Evolutionary conservation across 1,139 yeast species (phyloP), one percentile per base, ranked within the genome.

Genomic region (Hyphopichia wangnamkhiaoensis): DNA sequence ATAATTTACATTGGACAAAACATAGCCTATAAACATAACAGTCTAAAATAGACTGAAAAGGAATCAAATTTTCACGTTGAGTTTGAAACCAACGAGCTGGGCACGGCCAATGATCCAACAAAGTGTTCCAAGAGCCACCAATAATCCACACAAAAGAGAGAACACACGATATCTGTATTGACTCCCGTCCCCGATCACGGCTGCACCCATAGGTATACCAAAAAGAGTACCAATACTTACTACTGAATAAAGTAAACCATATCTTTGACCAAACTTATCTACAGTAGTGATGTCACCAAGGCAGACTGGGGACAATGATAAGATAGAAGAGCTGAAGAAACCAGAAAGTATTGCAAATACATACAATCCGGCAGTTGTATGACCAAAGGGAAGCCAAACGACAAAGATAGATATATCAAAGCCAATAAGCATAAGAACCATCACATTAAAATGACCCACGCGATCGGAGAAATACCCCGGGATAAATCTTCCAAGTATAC

Each of bases 351-450:
- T 68, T 5, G 80, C 65, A 51, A 79, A 80, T 0, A 66, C 65
- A 45, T 73, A 68, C 42, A 78, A 61, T 0, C 61, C 74, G 0
- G 54, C 59, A n/a, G 53, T 41, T 33, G 59, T 59, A n/a, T 53
- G 43, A 1, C 82, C 84, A 43, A 79, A 72, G 6, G 83, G 84
- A 8, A 76, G 55, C 84, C 84, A 80, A 10, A 80, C 46, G 2
- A 63, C 54, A 37, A 77, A 57, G 17, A 65, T 60, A 6, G 67
- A 60, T 28, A 79, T 17, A 1, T 72, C 68, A 24, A 78, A 62
- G 35, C 70, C 47, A n/a, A 59, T 18, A 46, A 76, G 56, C 60
- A 78, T 64, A 17, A 54, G 40, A 24, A 74, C 60, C 52, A 76
- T 74, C 15, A 81, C 66, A 49, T 82, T 83, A 57, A 76, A 82